Evolutionary conservation across 768 basidiomycete species (phyloP), one percentile per base, ranked within the genome.

Genomic region (Suillus discolor): DNA sequence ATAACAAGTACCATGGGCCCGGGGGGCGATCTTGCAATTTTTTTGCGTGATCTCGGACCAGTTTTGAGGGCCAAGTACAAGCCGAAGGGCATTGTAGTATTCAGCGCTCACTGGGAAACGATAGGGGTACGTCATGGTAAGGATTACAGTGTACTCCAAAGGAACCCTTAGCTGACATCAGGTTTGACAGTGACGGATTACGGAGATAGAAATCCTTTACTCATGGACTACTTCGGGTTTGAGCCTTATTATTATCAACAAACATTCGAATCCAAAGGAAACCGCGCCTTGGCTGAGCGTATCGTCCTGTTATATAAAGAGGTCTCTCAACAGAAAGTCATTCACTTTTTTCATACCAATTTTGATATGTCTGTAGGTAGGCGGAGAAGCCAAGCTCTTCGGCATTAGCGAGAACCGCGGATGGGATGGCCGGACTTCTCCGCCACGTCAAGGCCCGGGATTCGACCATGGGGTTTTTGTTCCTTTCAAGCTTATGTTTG

Each of bases 71-170:
- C 84, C 64, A 93, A 92, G 74, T 94, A 94, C 75, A 81, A 86
- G 57, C 91, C 91, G 3, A 89, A 87, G 71, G 91, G 84, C n/a
- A 89, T 92, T 62, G 85, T 93, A 6, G 90, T 93, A 1, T 92
- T 93, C 78, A 91, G 89, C 67, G 92, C 92, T 13, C 92, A 93
- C 71, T 93, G 90, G 90, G 92, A 94, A 72, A 89, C 90, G 1
- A 61, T 64, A 13, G 81, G 78, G 2, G 85, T 87, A 72, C 82
- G 85, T 38, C 78, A 88, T 54, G 89, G 89, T 87, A 67, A 44
- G 81, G 68, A 38, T 18, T 44, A 20, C 31, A 51, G 16, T 59
- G 44, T 47, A 34, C 41, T 18, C 18, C 49, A 44, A 15, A n/a
- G 20, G 12, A n/a, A 8, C 12, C 61, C n/a, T 57, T 51, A 15